A percentile compares a stretch with the other conserved stretches of the same genome.
Conservation (phyloP, 1,139 yeast genomes). For the Diutina pseudorugosa region DNA sequence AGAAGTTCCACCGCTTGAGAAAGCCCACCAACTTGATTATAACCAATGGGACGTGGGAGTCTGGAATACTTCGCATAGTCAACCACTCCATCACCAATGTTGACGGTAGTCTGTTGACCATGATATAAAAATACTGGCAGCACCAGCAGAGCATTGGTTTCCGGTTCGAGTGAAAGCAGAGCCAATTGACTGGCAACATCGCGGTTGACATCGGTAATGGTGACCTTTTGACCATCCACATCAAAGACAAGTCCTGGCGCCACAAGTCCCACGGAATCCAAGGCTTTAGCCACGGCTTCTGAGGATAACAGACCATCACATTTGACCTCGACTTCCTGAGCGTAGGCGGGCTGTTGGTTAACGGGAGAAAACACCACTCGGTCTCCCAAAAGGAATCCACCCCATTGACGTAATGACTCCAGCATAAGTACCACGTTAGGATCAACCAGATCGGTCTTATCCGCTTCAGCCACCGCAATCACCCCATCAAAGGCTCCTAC, state of each 20-base stretch:
- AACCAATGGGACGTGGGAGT: conserved; percentile 29
- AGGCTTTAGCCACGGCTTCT: not conserved
- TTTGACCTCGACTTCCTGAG: not conserved
- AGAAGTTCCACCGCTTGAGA: conserved; percentile 47
- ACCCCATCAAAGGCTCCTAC: conserved; percentile 32
- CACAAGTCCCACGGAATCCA: not conserved
- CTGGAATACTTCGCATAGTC: conserved; percentile 17
- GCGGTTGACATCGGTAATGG: not conserved
- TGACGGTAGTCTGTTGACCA: conserved; percentile 5
- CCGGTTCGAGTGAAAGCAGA: not conserved
- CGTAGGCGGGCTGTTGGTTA: not conserved
- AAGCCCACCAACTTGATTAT: conserved; percentile 68
- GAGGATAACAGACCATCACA: not conserved
- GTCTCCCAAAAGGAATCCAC: not conserved
- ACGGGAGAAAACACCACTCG: not conserved
- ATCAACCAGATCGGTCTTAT: not conserved
- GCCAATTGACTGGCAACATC: not conserved
- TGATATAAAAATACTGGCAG: not conserved
- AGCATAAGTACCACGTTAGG: not conserved
- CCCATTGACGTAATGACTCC: not conserved
- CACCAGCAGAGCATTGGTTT: not conserved
- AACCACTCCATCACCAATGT: conserved; percentile 3
- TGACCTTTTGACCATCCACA: not conserved
- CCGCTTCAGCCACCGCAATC: not conserved
- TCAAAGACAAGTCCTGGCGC: not conserved